Percentiles rank a stretch among this genome's conserved stretches.
Evolutionary conservation across 176 grass and related monocot genomes (phyloP).

Genomic region (Aegilops longissima): DNA sequence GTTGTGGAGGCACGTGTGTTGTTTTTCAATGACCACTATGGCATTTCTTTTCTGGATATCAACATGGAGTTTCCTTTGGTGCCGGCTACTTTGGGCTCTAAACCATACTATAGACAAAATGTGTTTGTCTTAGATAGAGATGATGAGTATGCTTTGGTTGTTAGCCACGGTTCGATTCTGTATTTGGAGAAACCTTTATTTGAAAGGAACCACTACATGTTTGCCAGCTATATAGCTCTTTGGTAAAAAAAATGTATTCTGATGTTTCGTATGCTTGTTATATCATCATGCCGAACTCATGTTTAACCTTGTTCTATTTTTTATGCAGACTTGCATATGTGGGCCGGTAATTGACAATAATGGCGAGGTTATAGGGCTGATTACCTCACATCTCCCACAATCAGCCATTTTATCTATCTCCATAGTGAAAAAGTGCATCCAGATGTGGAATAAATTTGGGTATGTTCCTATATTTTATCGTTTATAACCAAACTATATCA

Average conservation of each 20-base stretch:
- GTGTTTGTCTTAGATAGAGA: neutral
- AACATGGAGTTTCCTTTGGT: neutral
- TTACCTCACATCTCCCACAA: neutral
- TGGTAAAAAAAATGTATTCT: neutral
- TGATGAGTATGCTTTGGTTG: neutral
- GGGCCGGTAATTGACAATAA: neutral
- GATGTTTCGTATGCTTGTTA: neutral
- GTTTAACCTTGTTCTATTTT: neutral
- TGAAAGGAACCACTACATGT: conserved; percentile 2
- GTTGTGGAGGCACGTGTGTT: neutral
- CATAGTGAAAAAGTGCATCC: neutral
- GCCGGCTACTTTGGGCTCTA: conserved; percentile 6
- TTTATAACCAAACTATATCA: neutral
- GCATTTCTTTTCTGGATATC: neutral
- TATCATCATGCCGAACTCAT: no score
- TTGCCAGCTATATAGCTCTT: neutral
- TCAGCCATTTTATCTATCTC: neutral
- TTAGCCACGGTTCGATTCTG: neutral
- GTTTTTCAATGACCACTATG: neutral
- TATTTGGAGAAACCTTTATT: neutral
- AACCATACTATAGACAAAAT: neutral
- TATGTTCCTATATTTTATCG: neutral
- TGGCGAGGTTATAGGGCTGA: neutral
- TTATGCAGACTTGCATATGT: neutral
- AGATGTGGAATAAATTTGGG: conserved; percentile 7